Evolutionary conservation across 2,329 filamentous ascomycete genomes (phyloP).

Genomic region (Helminthosporium solani): DNA sequence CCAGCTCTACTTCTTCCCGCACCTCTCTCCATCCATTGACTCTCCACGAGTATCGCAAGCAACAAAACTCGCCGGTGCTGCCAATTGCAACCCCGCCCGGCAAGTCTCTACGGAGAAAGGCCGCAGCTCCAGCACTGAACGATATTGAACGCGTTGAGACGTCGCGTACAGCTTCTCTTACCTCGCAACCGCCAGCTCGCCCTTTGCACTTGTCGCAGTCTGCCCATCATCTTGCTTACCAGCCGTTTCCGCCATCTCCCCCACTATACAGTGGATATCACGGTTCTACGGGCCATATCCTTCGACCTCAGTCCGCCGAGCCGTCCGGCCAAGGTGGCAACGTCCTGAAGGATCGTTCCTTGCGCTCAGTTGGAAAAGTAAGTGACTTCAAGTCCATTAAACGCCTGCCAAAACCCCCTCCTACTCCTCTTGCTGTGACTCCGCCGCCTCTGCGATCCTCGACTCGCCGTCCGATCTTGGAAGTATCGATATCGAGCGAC

Average conservation of each 20-base stretch:
- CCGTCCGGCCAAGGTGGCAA: slow-evolving; percentile 20
- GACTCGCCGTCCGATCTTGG: slow-evolving; percentile 18
- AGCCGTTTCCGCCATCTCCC: slow-evolving; percentile 20
- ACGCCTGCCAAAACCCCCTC: slow-evolving; percentile 34
- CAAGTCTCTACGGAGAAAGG: slow-evolving; percentile 39
- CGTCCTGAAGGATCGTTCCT: slow-evolving; percentile 16
- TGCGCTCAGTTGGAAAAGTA: slow-evolving; percentile 21
- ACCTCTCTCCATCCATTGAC: slow-evolving; percentile 39
- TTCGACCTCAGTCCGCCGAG: slow-evolving; percentile 33
- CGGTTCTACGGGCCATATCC: slow-evolving; percentile 16
- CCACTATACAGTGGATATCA: slow-evolving; percentile 12
- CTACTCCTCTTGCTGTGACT: slow-evolving; percentile 19
- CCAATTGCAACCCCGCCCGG: slow-evolving; percentile 29
- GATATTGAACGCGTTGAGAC: slow-evolving; percentile 29
- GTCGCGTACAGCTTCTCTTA: slow-evolving; percentile 10
- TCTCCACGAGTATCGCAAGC: slow-evolving; percentile 44
- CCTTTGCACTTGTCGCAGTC: slow-evolving; percentile 34
- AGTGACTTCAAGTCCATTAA: slow-evolving; percentile 38
- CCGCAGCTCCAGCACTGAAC: slow-evolving; percentile 37
- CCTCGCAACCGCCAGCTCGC: slow-evolving; percentile 16
- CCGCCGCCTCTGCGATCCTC: slow-evolving; percentile 18
- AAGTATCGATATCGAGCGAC: slow-evolving; percentile 21
- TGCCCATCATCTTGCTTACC: slow-evolving; percentile 27
- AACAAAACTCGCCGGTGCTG: slow-evolving; percentile 37
- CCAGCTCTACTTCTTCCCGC: slow-evolving; percentile 34